Base-by-base conservation (phyloP, 768 basidiomycete genomes). In the Dioszegia hungarica region DNA sequence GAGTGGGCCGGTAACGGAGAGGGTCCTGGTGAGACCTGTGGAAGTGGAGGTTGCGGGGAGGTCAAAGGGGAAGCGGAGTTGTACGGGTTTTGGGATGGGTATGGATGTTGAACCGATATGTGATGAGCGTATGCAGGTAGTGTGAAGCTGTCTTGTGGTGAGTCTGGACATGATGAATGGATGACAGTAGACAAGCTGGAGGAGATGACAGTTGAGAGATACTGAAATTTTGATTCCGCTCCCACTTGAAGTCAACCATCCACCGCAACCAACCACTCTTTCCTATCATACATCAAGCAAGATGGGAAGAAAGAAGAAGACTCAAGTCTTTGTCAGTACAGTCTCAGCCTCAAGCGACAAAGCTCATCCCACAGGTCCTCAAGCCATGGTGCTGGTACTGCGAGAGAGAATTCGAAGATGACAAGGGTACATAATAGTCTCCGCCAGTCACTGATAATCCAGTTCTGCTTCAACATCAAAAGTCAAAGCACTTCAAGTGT, bases 401-500 rank as follows among this genome's bases (percentile, higher is more conserved):
- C 80, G 93, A 98, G 78, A 85, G 94, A 74, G 94, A 95, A 78
- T 99, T 99, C 68, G 93, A 98, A 78, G 95, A 99, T 83, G 93
- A 97, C 78, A 98, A 97, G 79, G 93, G 93, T 90, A 45, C n/a
- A 19, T 80, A 78, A 66, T n/a, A 3, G 20, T 14, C n/a, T 38
- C 22, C 10, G n/a, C 46, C 1, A 17, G 12, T n/a, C 3, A 22
- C 8, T 19, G 14, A 9, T n/a, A 20, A 25, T 2, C 20, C 68
- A 92, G 95, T 99, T 64, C 83, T 99, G 61, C 90, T 98, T 85
- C 92, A 95, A 77, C 94, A 99, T 77, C 94, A 99, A 74, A 98
- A 98, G 78, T 94, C 95, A 12, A 99, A 99, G 77, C 94, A 98
- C 74, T 99, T 98, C 82, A 95, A 95, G 77, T 98, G 95, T 70